Percentiles rank a stretch among this genome's conserved stretches.
These are phyloP conservation scores for Puccinia novopanici DNA, from an alignment of 1,284 basidiomycete genomes.

Conservation along the genomic window DNA sequence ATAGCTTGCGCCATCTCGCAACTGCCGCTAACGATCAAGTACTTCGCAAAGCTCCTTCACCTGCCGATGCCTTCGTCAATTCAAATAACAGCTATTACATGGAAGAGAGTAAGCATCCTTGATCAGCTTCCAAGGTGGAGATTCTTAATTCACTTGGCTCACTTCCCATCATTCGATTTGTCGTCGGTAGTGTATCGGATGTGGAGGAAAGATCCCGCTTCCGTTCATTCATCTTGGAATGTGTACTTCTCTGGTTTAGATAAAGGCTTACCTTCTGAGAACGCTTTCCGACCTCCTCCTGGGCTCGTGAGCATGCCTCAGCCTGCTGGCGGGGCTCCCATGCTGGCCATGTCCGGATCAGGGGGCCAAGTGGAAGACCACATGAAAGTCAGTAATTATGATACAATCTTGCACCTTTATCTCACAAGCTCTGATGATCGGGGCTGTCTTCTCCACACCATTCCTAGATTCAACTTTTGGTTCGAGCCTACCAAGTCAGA, in stretches of 20 bases:
- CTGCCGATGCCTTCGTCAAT: slow-evolving; percentile 47
- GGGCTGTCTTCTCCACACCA: slow-evolving; percentile 19
- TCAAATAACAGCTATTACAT: slow-evolving; percentile 51
- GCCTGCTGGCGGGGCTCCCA: slow-evolving; percentile 74
- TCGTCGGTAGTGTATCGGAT: slow-evolving; percentile 54
- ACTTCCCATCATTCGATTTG: neutral
- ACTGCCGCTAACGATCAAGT: slow-evolving; percentile 41
- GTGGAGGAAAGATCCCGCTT: slow-evolving; percentile 69
- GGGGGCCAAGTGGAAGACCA: slow-evolving; percentile 82
- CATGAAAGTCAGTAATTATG: slow-evolving; percentile 71
- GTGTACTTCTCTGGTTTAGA: slow-evolving; percentile 93
- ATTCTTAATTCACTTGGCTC: neutral
- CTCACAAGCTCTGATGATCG: neutral
- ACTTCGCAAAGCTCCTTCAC: slow-evolving; percentile 47
- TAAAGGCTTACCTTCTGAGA: slow-evolving; percentile 76
- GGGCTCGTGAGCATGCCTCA: slow-evolving; percentile 62
- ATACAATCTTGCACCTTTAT: neutral
- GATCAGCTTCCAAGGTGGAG: neutral
- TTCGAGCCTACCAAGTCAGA: slow-evolving; percentile 97
- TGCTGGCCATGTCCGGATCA: slow-evolving; percentile 66
- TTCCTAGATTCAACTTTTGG: slow-evolving; percentile 85
- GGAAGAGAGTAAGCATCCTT: slow-evolving; percentile 43
- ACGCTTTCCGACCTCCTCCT: slow-evolving; percentile 85
- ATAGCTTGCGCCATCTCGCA: slow-evolving; percentile 34
- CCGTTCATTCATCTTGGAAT: slow-evolving; percentile 93